A percentile compares a stretch with the other conserved stretches of the same genome.
These are phyloP conservation scores for Debaryomyces singareniensis DNA, from an alignment of 1,139 yeast genomes.

Conservation along the genomic window DNA sequence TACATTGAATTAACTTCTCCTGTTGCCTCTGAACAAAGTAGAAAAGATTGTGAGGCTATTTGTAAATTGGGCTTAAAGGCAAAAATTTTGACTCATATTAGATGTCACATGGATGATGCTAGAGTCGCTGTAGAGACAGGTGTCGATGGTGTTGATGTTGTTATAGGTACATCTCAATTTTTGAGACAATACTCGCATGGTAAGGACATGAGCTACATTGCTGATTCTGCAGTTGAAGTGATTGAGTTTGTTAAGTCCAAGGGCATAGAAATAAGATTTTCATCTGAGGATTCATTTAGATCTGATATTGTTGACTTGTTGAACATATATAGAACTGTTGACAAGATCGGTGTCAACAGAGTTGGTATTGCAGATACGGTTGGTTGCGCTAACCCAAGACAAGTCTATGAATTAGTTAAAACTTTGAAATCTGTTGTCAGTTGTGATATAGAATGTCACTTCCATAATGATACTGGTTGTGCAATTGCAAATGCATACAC, in stretches of 20 bases:
- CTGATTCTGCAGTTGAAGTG: conserved; percentile 93
- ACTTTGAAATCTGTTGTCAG: conserved; percentile 90
- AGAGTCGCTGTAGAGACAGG: conserved; percentile 96
- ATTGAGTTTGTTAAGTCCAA: conserved; percentile 96
- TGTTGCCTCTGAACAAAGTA: conserved; percentile 92
- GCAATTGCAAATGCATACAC: conserved; percentile 98
- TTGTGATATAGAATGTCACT: conserved; percentile 97
- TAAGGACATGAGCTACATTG: conserved; percentile 97
- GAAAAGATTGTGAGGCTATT: conserved; percentile 93
- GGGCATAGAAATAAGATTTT: conserved; percentile 94
- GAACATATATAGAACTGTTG: conserved; percentile 94
- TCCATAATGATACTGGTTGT: conserved; percentile 99
- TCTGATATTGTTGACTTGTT: conserved; percentile 92
- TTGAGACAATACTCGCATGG: conserved; percentile 95
- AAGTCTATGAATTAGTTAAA: conserved; percentile 92
- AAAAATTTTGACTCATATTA: conserved; percentile 83
- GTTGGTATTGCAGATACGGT: conserved; percentile 99
- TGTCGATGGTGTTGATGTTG: conserved; percentile 98
- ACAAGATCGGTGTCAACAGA: conserved; percentile 96
- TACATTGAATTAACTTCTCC: conserved; percentile 97
- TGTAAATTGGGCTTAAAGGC: conserved; percentile 96
- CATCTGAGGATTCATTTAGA: conserved; percentile 96
- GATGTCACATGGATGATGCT: conserved; percentile 99
- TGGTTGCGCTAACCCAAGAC: conserved; percentile 98
- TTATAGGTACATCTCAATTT: conserved; percentile 95